Percentiles rank a stretch among this genome's conserved stretches.
Evolutionary conservation across 1,284 basidiomycete genomes (phyloP).

Genomic region (Rhodotorula glutinis): DNA sequence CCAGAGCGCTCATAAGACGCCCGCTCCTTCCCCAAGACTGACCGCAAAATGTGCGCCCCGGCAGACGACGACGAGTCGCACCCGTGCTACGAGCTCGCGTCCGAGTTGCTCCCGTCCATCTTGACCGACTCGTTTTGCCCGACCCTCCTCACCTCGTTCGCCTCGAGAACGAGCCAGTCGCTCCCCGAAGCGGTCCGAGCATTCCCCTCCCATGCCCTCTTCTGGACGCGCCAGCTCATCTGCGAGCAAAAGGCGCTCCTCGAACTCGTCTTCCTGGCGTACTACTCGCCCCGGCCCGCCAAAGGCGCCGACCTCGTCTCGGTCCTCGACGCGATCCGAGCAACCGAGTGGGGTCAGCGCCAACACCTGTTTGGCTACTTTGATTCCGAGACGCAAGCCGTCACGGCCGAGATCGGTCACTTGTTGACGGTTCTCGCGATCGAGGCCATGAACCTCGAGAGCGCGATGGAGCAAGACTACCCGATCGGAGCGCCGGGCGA

Average conservation of each 20-base stretch:
- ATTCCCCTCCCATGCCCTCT: constrained; percentile 62
- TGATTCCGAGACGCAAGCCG: constrained; percentile 66
- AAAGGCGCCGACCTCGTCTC: constrained; percentile 60
- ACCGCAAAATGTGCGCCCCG: too few species aligned
- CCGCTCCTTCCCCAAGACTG: too few species aligned
- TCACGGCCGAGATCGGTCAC: constrained; percentile 65
- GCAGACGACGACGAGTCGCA: constrained; percentile 44
- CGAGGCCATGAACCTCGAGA: constrained; percentile 76
- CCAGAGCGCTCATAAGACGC: fast-evolving
- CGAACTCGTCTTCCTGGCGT: constrained; percentile 76
- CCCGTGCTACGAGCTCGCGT: constrained; percentile 58
- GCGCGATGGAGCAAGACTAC: constrained; percentile 55
- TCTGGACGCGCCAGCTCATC: constrained; percentile 73
- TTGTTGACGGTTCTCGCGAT: constrained; percentile 73
- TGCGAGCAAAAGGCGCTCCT: constrained; percentile 74
- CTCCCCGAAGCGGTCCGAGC: constrained; percentile 57
- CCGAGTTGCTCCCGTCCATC: constrained; percentile 59
- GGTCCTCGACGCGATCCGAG: constrained; percentile 64
- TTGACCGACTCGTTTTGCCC: constrained; percentile 61
- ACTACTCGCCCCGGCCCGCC: constrained; percentile 67
- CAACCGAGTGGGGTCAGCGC: constrained; percentile 62
- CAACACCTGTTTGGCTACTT: constrained; percentile 62
- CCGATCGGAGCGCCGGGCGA: constrained; percentile 58
- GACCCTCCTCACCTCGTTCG: constrained; percentile 57
- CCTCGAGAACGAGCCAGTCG: constrained; percentile 52